Evolutionary conservation across 225 moss, liverwort and hornwort genomes (phyloP).

Genomic region (Climacium dendroides): DNA sequence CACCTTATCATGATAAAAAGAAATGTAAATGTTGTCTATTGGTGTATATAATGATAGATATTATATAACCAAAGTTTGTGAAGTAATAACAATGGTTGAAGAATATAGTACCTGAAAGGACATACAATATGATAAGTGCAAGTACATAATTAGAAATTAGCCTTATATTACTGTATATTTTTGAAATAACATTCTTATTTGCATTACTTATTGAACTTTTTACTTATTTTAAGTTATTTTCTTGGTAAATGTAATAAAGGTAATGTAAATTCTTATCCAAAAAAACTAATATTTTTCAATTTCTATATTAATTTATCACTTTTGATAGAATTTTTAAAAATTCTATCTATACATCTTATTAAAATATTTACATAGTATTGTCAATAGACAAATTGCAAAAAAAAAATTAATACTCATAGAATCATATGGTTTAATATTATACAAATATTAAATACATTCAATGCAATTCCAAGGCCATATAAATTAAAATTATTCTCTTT

Average conservation of each 20-base stretch:
- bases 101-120: neutral
- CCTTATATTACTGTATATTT: neutral
- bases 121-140: neutral
- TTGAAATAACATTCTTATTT: neutral
- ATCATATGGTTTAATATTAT: too few relatives aligned
- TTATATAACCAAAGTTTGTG: neutral
- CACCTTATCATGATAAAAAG: fast-evolving
- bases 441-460: neutral
- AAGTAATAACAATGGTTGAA: neutral
- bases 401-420: neutral
- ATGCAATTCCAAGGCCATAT: neutral
- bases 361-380: neutral
- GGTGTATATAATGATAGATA: fast-evolving
- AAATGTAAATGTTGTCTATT: neutral
- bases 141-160: neutral
- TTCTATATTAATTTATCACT: neutral
- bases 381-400: too few relatives aligned
- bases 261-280: neutral
- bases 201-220: neutral
- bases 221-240: fast-evolving
- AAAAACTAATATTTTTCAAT: neutral
- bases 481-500: neutral
- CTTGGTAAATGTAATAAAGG: fast-evolving
- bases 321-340: too few relatives aligned
- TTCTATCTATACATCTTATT: neutral